Base-by-base conservation (phyloP, 2,329 filamentous ascomycete genomes). In the Metarhizium anisopliae region DNA sequence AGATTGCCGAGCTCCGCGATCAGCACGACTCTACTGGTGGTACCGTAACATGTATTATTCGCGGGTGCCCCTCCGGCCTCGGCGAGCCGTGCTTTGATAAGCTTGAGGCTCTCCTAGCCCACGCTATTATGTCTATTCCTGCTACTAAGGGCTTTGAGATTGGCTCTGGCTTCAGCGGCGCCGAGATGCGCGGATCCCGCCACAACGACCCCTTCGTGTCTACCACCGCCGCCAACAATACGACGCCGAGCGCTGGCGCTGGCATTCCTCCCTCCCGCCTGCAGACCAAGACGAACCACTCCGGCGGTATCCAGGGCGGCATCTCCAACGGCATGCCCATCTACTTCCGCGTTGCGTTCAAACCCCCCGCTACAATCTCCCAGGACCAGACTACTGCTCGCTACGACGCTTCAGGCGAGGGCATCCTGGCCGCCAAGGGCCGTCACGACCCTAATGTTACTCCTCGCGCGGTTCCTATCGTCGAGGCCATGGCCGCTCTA, bases 61-160 rank as follows among this genome's bases (percentile, higher is more conserved):
- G 89, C 60, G 93, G 95, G 66, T 83, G 84, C 7, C 94, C 93
- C 32, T 81, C 83, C 45, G 93, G 93, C 0, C 81, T 97, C 2
- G 94, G 94, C 58, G 94, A 97, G 78, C 94, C 93, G 1, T 89
- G 84, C 72, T 97, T 99, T 71, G 90, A 95, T 72, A 97, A 97
- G 77, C 80, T 99, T 49, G 92, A 99, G 77, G 94, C 94, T 8
- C 83, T 82, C 69, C 84, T 99, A 50, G 92, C 84, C 32, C 93
- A 97, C 67, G 94, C 89, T 52, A 97, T 99, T 89, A 81, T 97
- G 60, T 90, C 85, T 68, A 96, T 97, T 64, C 94, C 94, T 5
- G 91, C 94, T 3, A 93, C 89, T 42, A 99, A 97, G 76, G 93
- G 88, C 55, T 97, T 97, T 68, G 93, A 97, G 70, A 86, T 97